Conservation (phyloP, 2,329 filamentous ascomycete species). For the Fonsecaea pedrosoi region DNA sequence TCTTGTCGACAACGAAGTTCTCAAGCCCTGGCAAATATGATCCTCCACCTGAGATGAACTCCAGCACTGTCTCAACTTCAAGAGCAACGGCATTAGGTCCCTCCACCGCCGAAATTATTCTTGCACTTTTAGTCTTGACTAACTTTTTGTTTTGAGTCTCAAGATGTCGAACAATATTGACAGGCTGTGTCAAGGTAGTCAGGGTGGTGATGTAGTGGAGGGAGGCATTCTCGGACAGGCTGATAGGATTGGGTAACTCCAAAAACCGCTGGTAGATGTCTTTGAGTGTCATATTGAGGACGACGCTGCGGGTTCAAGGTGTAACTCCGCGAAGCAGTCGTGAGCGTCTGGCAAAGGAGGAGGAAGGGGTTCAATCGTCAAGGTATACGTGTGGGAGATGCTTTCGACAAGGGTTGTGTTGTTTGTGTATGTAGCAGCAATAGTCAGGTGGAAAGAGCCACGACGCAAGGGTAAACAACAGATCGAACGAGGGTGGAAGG, state of each 20-base stretch:
- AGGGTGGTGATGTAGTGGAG: slow-evolving; percentile 91
- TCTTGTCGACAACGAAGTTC: slow-evolving; percentile 87
- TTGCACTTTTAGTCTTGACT: slow-evolving; percentile 83
- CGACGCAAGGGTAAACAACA: not conserved
- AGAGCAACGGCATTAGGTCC: slow-evolving; percentile 71
- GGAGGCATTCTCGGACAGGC: slow-evolving; percentile 70
- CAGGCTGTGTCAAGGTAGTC: slow-evolving; percentile 71
- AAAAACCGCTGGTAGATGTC: slow-evolving; percentile 74
- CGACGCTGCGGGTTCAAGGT: not conserved
- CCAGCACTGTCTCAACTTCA: slow-evolving; percentile 81
- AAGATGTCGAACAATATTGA: slow-evolving; percentile 84
- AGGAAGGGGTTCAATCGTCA: not conserved
- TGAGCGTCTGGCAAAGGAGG: not conserved
- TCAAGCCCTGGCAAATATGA: slow-evolving; percentile 87
- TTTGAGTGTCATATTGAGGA: slow-evolving; percentile 50
- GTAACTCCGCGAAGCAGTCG: not conserved
- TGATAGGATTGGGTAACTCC: slow-evolving; percentile 67
- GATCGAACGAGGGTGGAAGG: slow-evolving; percentile 4
- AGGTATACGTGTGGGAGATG: not conserved
- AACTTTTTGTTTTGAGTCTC: slow-evolving; percentile 68
- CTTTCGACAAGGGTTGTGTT: slow-evolving; percentile 31
- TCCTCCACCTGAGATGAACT: slow-evolving; percentile 82
- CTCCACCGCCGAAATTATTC: slow-evolving; percentile 76
- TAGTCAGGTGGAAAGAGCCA: slow-evolving; percentile 21
- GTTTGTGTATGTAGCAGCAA: slow-evolving; percentile 4